Evolutionary conservation across 2,329 filamentous ascomycete genomes (phyloP).

Genomic region (Cordyceps farinosa): DNA sequence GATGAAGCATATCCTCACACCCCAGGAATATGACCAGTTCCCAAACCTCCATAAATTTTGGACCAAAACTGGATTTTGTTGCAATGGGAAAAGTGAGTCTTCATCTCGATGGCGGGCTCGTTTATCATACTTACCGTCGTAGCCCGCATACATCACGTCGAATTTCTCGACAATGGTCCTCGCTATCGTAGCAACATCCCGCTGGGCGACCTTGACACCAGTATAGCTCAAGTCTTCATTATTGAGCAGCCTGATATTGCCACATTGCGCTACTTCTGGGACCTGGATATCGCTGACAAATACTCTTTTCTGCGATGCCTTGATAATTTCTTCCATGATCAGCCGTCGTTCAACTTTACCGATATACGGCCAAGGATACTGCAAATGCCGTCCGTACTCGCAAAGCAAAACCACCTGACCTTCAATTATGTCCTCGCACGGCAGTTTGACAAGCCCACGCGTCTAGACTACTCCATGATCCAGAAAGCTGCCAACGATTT

Average conservation of each 20-base stretch:
- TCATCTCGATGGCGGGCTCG: neutral
- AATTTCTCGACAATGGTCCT: conserved; percentile 6
- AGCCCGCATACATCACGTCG: conserved; percentile 15
- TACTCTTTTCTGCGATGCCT: conserved; percentile 12
- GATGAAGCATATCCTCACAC: conserved; percentile 14
- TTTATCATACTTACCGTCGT: neutral
- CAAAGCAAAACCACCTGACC: conserved; percentile 11
- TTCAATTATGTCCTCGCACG: conserved; percentile 16
- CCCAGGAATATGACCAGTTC: conserved; percentile 8
- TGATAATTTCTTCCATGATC: conserved; percentile 16
- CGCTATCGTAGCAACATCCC: conserved; percentile 4
- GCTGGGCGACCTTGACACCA: neutral
- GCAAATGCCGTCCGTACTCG: conserved; percentile 13
- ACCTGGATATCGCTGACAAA: neutral
- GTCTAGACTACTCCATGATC: conserved; percentile 13
- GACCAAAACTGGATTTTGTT: conserved; percentile 4
- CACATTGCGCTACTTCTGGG: conserved; percentile 6
- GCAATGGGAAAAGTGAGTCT: conserved; percentile 4
- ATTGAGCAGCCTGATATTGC: conserved; percentile 13
- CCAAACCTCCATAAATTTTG: conserved; percentile 15
- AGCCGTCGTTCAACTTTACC: conserved; percentile 18
- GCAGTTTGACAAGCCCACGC: conserved; percentile 16
- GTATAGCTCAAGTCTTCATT: conserved; percentile 8
- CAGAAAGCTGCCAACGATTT: conserved; percentile 14
- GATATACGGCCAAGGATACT: conserved; percentile 7